Base-by-base conservation (phyloP, 495 filamentous ascomycete species). In the Umbilicaria muhlenbergii region DNA sequence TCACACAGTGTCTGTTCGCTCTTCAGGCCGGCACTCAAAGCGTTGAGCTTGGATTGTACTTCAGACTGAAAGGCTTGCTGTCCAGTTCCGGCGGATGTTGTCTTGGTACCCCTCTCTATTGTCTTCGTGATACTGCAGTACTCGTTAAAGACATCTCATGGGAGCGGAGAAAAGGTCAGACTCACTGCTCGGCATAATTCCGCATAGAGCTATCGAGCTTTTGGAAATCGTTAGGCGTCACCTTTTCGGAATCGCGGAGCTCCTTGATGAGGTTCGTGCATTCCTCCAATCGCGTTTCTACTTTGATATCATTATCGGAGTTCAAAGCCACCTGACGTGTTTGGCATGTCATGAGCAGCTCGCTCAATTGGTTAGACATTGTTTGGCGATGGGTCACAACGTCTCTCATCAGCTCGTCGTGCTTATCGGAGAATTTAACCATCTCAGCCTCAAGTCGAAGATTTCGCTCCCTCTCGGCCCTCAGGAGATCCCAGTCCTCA, bases 151-250 rank as follows among this genome's bases (percentile, higher is more conserved):
- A 50, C 38, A 2, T 45, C 39, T 7, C 3, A 3, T 10, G 3
- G 28, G 7, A 19, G 7, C 11, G 31, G 16, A 10, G 12, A 13
- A 10, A 32, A 19, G 11, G 34, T 5, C 11, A 7, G 24, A 46
- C 41, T 3, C 38, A 50, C 47, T 35, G 21, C 21, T 38, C 32
- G 14, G 44, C 34, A 21, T 46, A 41, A 16, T 15, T 32, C 12
- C 34, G 14, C 43, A 52, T 36, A n/a, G 40, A 36, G n/a, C 34
- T 21, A 8, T 47, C 34, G 19, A 54, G 32, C 2, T 42, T 44
- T 34, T 36, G 21, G 24, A 51, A 32, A 31, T 53, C 43, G 1
- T 24, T 36, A 32, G 41, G 48, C 38, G 44, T 50, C 5, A 47
- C 31, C 24, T 11, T 17, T 18, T 47, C 43, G 5, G 31, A 14